A percentile compares a stretch with the other conserved stretches of the same genome.
Conservation (phyloP, 495 filamentous ascomycete genomes). For the Podospora pseudocomata region DNA sequence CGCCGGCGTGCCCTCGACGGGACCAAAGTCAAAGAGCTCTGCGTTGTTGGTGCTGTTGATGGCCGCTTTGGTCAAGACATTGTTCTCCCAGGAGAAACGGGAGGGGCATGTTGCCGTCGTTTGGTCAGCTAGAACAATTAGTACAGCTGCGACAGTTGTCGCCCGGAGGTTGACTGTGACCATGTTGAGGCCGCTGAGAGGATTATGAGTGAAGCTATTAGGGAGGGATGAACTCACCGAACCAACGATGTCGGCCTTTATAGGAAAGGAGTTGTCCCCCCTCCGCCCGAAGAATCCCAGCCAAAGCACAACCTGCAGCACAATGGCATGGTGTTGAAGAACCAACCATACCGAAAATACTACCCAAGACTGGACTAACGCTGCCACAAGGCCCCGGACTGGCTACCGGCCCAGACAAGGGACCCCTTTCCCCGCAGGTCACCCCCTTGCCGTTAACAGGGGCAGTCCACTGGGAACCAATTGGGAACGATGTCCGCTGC, state of each 20-base stretch:
- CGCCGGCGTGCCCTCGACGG: background rate
- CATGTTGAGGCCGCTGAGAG: background rate
- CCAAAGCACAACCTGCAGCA: background rate
- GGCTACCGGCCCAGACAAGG: background rate
- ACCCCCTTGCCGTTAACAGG: background rate
- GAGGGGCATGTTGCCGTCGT: conserved; percentile 12
- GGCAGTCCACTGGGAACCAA: background rate
- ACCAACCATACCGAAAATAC: background rate
- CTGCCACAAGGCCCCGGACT: background rate
- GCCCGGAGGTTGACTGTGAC: background rate
- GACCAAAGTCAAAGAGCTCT: conserved; percentile 16
- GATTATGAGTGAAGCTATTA: background rate
- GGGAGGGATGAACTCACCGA: background rate
- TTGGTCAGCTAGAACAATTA: conserved; percentile 5
- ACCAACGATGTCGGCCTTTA: background rate
- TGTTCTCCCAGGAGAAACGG: conserved; percentile 21
- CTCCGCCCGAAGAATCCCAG: background rate
- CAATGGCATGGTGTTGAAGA: background rate
- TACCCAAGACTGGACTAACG: conserved; percentile 1
- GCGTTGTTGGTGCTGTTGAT: conserved; percentile 10
- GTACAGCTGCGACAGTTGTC: conserved; percentile 11
- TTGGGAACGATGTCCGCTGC: background rate
- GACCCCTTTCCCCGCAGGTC: background rate
- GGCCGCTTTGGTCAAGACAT: conserved; percentile 16
- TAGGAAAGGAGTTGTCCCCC: background rate